These are phyloP conservation scores for Coffea humblotiana DNA, from an alignment of 305 asterid species.

Conservation along the genomic window DNA sequence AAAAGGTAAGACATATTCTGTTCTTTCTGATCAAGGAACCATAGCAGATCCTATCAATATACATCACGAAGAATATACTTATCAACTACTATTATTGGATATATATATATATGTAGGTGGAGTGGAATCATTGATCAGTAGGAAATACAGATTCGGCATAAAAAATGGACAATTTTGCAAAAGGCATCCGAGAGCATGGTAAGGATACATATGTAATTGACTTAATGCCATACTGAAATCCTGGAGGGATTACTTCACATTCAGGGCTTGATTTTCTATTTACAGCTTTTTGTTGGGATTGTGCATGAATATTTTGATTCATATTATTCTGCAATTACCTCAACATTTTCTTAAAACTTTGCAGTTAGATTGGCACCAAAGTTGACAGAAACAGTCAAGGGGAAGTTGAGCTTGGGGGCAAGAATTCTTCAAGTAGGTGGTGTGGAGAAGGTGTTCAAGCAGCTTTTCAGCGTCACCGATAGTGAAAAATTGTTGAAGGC, in stretches of 20 bases:
- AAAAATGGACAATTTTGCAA: constrained; percentile 36
- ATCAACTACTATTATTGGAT: background rate
- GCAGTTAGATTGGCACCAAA: constrained; percentile 47
- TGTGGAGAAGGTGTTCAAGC: constrained; percentile 54
- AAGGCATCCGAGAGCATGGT: constrained; percentile 53
- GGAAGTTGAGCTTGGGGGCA: constrained; percentile 20
- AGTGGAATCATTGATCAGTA: constrained; percentile 27
- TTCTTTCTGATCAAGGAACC: background rate
- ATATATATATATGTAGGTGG: constrained; percentile 32
- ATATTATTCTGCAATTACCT: background rate
- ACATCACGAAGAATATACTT: background rate
- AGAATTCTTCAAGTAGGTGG: constrained; percentile 61
- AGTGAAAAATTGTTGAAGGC: constrained; percentile 55
- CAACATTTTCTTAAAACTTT: background rate
- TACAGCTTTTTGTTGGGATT: background rate
- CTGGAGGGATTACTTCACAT: background rate
- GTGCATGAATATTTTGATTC: background rate
- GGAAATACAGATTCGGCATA: constrained; percentile 37
- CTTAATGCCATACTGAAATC: too few species aligned
- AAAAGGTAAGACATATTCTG: background rate
- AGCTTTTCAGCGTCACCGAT: constrained; percentile 31
- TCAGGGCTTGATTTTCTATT: background rate
- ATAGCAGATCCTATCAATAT: background rate
- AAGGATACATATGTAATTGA: background rate
- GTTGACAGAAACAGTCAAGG: constrained; percentile 50